Evolutionary conservation across 805 yeast species (phyloP).

Genomic region (Metschnikowia kunwiensis): DNA sequence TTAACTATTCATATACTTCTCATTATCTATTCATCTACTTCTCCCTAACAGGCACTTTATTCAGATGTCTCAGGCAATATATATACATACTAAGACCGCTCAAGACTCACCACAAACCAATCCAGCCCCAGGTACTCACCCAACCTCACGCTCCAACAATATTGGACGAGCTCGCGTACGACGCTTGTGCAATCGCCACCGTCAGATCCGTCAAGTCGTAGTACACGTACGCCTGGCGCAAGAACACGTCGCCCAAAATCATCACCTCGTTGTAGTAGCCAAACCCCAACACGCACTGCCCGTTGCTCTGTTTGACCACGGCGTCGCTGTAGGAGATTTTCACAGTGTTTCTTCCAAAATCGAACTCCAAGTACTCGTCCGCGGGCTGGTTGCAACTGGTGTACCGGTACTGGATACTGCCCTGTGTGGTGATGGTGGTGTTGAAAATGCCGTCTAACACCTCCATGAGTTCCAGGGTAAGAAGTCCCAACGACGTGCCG

Average conservation of each 20-base stretch:
- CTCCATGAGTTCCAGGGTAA: slow-evolving; percentile 5
- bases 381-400: slow-evolving; percentile 15
- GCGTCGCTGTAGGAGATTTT: slow-evolving; percentile 9
- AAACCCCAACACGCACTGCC: slow-evolving; percentile 13
- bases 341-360: slow-evolving; percentile 13
- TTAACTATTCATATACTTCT: too few species aligned
- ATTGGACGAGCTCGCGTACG: background rate
- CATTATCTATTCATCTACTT: too few species aligned
- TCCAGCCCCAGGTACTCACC: too few species aligned
- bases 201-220: slow-evolving; percentile 16
- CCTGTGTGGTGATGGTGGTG: slow-evolving; percentile 4
- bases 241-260: slow-evolving; percentile 18
- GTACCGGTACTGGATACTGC: slow-evolving; percentile 8
- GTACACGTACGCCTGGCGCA: slow-evolving; percentile 19
- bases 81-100: too few species aligned
- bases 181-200: slow-evolving; percentile 13
- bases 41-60: too few species aligned
- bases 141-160: background rate
- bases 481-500: slow-evolving; percentile 14
- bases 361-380: slow-evolving; percentile 13
- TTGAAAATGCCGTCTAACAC: slow-evolving; percentile 10
- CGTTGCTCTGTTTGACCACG: slow-evolving; percentile 5
- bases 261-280: slow-evolving; percentile 4
- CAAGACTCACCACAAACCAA: too few species aligned
- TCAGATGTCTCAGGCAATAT: too few species aligned